Evolutionary conservation across 768 basidiomycete species (phyloP).

Genomic region (Tricholoma saponaceum): DNA sequence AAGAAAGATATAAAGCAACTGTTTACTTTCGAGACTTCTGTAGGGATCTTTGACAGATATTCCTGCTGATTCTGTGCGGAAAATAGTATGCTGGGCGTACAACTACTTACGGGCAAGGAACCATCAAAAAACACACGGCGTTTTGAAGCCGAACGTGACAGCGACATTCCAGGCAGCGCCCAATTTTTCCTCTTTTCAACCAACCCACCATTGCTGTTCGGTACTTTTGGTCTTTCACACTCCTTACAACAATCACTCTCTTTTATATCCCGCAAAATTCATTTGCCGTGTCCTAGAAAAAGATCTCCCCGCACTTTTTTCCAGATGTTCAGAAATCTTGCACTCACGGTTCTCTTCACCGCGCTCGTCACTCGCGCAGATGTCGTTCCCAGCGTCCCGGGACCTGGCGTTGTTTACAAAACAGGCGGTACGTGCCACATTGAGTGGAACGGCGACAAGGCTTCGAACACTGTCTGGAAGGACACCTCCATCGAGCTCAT

Average conservation of each 20-base stretch:
- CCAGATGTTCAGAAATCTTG: constrained; percentile 34
- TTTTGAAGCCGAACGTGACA: no score
- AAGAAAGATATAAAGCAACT: not conserved
- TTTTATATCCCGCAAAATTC: constrained; percentile 6
- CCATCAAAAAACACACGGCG: not conserved
- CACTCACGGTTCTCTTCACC: constrained; percentile 34
- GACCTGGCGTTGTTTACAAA: constrained; percentile 54
- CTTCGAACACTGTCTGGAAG: constrained; percentile 57
- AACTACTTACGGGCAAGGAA: not conserved
- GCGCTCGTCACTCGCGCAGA: constrained; percentile 47
- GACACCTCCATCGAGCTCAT: constrained; percentile 74
- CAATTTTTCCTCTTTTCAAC: not conserved
- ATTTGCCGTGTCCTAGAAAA: not conserved
- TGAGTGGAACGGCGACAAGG: constrained; percentile 53
- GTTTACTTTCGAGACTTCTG: not conserved
- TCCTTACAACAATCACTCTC: constrained; percentile 6
- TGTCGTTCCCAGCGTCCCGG: constrained; percentile 54
- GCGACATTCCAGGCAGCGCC: not conserved
- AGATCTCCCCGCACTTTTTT: constrained; percentile 12
- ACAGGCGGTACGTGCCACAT: constrained; percentile 53
- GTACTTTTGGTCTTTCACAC: constrained; percentile 3
- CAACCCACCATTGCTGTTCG: not conserved
- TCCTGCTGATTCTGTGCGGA: not conserved
- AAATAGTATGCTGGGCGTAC: not conserved
- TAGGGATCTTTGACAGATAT: not conserved